Evolutionary conservation across 352 stramenopile genomes (phyloP).

Genomic region (Phytophthora sp.): DNA sequence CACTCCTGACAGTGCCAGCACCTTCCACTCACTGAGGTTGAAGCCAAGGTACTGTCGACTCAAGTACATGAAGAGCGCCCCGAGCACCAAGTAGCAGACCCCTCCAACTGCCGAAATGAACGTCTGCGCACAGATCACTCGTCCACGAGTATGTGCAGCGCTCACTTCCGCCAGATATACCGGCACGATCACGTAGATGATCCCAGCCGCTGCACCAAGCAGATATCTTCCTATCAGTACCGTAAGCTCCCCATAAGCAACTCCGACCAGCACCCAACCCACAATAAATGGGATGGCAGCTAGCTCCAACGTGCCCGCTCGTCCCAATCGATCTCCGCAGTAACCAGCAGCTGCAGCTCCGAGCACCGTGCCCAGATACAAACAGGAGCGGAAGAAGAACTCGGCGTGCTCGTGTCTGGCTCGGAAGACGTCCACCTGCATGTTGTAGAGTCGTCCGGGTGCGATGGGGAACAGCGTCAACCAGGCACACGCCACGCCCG

Average conservation of each 20-base stretch:
- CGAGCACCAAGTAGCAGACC: constrained; percentile 60
- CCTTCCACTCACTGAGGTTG: constrained; percentile 85
- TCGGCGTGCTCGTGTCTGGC: constrained; percentile 67
- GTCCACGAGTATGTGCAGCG: constrained; percentile 60
- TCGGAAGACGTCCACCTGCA: constrained; percentile 85
- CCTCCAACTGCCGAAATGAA: constrained; percentile 47
- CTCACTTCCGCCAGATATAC: constrained; percentile 81
- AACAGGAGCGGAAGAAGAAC: constrained; percentile 75
- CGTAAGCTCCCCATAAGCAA: constrained; percentile 72
- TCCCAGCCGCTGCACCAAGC: constrained; percentile 56
- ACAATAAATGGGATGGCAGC: constrained; percentile 74
- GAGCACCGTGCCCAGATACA: constrained; percentile 68
- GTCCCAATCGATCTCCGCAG: constrained; percentile 66
- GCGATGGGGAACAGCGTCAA: constrained; percentile 74
- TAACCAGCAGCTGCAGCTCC: constrained; percentile 64
- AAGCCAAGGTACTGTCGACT: constrained; percentile 76
- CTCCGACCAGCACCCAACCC: constrained; percentile 71
- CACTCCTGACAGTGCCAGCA: constrained; percentile 60
- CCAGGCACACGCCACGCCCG: constrained; percentile 60
- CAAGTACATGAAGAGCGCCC: constrained; percentile 64
- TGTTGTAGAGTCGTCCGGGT: constrained; percentile 78
- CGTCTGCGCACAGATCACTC: constrained; percentile 53
- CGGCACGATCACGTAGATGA: constrained; percentile 67
- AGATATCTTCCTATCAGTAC: constrained; percentile 72
- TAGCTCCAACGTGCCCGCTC: constrained; percentile 76